These are phyloP conservation scores for Barbarea vulgaris DNA, from an alignment of 345 rosid species.

Conservation along the genomic window DNA sequence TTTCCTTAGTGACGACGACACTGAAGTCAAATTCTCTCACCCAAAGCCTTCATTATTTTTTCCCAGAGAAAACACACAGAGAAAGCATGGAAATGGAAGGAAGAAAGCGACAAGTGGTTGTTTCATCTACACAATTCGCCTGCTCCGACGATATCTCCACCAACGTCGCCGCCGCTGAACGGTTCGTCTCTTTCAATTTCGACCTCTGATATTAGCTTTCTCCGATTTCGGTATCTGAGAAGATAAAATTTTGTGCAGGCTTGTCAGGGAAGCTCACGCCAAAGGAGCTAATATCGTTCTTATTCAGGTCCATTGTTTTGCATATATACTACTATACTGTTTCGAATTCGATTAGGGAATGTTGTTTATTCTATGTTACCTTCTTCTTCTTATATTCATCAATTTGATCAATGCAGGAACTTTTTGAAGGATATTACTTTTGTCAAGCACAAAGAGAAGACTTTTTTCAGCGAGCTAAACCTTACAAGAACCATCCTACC, in stretches of 20 bases:
- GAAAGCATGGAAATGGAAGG: conserved; percentile 24
- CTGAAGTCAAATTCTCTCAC: too few species aligned
- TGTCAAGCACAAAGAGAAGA: conserved; percentile 98
- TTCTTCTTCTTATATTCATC: too few species aligned
- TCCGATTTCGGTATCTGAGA: conserved; percentile 14
- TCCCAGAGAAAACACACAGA: not conserved
- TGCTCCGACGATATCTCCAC: conserved; percentile 80
- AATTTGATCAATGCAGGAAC: conserved; percentile 55
- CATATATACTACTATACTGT: not conserved
- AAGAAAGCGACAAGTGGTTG: conserved; percentile 53
- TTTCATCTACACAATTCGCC: conserved; percentile 78
- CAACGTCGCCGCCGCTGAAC: conserved; percentile 71
- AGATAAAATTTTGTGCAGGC: conserved; percentile 43
- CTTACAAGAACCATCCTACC: conserved; percentile 82
- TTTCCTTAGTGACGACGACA: too few species aligned
- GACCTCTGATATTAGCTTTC: not conserved
- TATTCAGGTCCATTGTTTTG: conserved; percentile 83
- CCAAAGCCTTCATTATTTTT: not conserved
- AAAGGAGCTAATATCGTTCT: conserved; percentile 89
- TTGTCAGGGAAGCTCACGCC: conserved; percentile 44
- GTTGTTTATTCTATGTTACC: not conserved
- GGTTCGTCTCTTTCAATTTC: conserved; percentile 45
- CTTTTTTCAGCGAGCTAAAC: conserved; percentile 73
- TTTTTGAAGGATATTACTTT: conserved; percentile 95
- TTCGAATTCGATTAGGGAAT: not conserved